Percentiles rank a stretch among this genome's conserved stretches.
Conservation (phyloP, 305 asterid species). For the Fraxinus paxiana region DNA sequence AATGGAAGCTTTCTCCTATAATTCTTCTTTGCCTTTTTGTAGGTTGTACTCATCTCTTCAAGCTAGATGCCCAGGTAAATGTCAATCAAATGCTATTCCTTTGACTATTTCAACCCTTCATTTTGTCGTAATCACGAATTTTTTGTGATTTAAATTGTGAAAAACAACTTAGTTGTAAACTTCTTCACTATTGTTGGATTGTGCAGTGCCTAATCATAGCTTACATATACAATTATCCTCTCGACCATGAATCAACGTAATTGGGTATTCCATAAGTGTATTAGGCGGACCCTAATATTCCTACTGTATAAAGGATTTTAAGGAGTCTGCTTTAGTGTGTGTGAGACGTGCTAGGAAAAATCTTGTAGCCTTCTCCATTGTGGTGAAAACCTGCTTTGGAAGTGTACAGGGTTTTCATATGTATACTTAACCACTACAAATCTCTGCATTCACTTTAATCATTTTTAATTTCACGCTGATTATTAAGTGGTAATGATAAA, state of each 20-base stretch:
- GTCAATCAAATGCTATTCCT: neutral
- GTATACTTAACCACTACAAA: neutral
- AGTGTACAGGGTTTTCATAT: neutral
- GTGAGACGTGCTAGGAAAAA: neutral
- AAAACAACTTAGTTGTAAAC: neutral
- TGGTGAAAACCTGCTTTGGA: neutral
- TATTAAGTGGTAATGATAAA: neutral
- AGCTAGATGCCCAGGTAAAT: slow-evolving; percentile 91
- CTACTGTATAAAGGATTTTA: neutral
- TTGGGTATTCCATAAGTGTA: neutral
- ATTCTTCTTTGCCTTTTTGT: slow-evolving; percentile 27
- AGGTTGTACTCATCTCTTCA: slow-evolving; percentile 73
- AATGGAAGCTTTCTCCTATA: slow-evolving; percentile 5
- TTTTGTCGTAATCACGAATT: neutral
- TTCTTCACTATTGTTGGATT: neutral
- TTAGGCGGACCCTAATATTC: neutral
- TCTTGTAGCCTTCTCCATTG: neutral
- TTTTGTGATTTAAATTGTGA: neutral
- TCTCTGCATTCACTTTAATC: neutral
- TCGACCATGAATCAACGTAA: neutral
- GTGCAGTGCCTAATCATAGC: neutral
- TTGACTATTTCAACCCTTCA: neutral
- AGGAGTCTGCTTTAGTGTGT: neutral
- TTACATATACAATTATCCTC: neutral
- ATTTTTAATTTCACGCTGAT: neutral